Evolutionary conservation across 495 filamentous ascomycete species (phyloP).

Genomic region (Neurospora sp.): DNA sequence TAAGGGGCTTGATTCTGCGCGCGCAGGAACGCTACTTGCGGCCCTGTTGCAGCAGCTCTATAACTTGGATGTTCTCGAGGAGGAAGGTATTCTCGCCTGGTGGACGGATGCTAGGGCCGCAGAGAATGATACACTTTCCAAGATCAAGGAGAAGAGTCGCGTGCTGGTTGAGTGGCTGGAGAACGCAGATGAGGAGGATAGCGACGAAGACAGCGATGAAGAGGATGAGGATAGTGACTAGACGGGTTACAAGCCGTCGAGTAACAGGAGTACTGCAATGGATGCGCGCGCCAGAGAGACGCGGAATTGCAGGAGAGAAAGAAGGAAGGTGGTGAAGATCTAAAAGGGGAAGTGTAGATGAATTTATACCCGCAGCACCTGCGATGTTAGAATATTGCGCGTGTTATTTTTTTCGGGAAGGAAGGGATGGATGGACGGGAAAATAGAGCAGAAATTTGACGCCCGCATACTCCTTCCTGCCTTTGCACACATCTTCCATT

Average conservation of each 20-base stretch:
- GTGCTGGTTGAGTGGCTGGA: constrained; percentile 81
- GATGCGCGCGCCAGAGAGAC: not conserved
- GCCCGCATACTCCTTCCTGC: not conserved
- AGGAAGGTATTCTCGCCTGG: constrained; percentile 82
- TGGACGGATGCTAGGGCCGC: constrained; percentile 64
- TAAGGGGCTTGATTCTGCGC: constrained; percentile 39
- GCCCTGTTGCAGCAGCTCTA: constrained; percentile 73
- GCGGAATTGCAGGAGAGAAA: not conserved
- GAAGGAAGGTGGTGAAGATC: not conserved
- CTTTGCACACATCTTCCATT: not conserved
- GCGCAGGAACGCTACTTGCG: constrained; percentile 55
- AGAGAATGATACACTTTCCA: constrained; percentile 54
- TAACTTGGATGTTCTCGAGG: constrained; percentile 74
- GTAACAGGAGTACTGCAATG: not conserved
- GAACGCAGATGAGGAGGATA: constrained; percentile 71
- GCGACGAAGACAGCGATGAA: constrained; percentile 60
- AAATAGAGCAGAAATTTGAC: not conserved
- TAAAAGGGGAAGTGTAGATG: not conserved
- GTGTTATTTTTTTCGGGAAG: not conserved
- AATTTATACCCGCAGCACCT: not conserved
- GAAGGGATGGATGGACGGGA: not conserved
- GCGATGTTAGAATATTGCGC: not conserved
- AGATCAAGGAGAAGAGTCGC: constrained; percentile 59
- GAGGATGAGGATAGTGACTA: constrained; percentile 30
- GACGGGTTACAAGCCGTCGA: not conserved